These are phyloP conservation scores for Aspergillus campestris DNA, from an alignment of 495 filamentous ascomycete genomes.

Conservation along the genomic window DNA sequence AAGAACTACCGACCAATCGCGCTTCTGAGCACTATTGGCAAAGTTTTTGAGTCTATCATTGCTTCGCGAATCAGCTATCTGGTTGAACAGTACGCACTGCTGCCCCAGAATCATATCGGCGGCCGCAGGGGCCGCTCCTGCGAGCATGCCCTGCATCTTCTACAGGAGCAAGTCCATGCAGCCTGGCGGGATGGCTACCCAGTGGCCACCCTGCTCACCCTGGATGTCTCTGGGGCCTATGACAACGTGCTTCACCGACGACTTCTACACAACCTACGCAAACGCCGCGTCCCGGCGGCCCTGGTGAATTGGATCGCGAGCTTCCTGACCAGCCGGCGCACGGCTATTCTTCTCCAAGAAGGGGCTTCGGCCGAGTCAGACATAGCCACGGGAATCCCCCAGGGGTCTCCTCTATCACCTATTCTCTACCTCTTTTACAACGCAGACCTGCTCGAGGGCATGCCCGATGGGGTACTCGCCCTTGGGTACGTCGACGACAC, in stretches of 20 bases:
- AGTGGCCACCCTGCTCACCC: slow-evolving; percentile 4
- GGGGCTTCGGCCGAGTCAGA: not conserved
- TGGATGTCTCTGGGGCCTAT: slow-evolving; percentile 17
- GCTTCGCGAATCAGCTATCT: slow-evolving; percentile 12
- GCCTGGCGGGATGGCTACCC: slow-evolving; percentile 6
- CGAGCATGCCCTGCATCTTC: slow-evolving; percentile 15
- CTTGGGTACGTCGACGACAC: slow-evolving; percentile 15
- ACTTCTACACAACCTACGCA: slow-evolving; percentile 15
- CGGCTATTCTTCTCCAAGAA: slow-evolving; percentile 7
- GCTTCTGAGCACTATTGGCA: slow-evolving; percentile 20
- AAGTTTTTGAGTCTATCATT: slow-evolving; percentile 18
- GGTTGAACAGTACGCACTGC: slow-evolving; percentile 14
- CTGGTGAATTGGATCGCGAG: slow-evolving; percentile 3
- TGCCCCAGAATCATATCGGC: slow-evolving; percentile 18
- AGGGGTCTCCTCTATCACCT: slow-evolving; percentile 16
- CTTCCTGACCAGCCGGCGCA: slow-evolving; percentile 6
- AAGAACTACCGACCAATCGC: slow-evolving; percentile 18
- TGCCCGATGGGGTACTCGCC: not conserved
- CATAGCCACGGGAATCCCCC: slow-evolving; percentile 8
- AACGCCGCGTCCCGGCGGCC: not conserved
- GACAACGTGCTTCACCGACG: slow-evolving; percentile 13
- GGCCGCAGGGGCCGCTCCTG: slow-evolving; percentile 15
- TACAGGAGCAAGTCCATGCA: slow-evolving; percentile 11
- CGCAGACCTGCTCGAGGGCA: slow-evolving; percentile 1
- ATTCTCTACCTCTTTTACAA: slow-evolving; percentile 21